Base-by-base conservation (phyloP, 176 grass and related monocot genomes). In the Cenchrus purpureus region DNA sequence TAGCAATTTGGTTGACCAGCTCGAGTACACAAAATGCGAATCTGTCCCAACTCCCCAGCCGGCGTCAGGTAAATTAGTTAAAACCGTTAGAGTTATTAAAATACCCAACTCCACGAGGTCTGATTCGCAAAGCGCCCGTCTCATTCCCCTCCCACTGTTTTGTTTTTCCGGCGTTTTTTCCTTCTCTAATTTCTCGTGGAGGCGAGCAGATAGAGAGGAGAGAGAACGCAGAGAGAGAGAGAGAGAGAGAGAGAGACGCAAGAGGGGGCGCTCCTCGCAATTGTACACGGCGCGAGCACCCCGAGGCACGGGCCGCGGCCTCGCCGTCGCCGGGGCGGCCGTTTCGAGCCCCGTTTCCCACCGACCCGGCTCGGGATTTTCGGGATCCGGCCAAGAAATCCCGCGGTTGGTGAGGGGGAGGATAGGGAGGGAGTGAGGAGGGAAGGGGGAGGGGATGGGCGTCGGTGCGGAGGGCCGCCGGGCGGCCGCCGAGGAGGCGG, bases 141-240 rank as follows among this genome's bases (percentile, higher is more conserved):
- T 61, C 53, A 62, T 84, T 79, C 61, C 68, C 56, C 55, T 77
- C 42, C 8, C 13, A 20, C 45, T 45, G 15, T 8, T 28, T 22
- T 4, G 14, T 59, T 63, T 60, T 29, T 62, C 65, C 28, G 20
- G 13, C 65, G 14, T 68, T 74, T 82, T 75, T 40, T 70, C 17
- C 19, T 25, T 29, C 58, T 78, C 53, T 46, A 82, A 91, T 91
- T 91, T 91, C 85, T 87, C 76, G 89, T 91, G 89, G 81, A 81
- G 81, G 81, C 76, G 85, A 91, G 85, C 64, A 77, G 85, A 91
- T 80, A 87, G 73, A 69, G 68, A 48, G 32, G 79, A 81, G 79
- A 81, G 65, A 58, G 65, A 57, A 53, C 46, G 71, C 1, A 15
- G 75, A 43, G 37, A 42, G 29, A 42, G 53, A 58, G 10, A 61